These are phyloP conservation scores for Scenedesmus sp. DNA, from an alignment of 163 green algal genomes.

Conservation along the genomic window DNA sequence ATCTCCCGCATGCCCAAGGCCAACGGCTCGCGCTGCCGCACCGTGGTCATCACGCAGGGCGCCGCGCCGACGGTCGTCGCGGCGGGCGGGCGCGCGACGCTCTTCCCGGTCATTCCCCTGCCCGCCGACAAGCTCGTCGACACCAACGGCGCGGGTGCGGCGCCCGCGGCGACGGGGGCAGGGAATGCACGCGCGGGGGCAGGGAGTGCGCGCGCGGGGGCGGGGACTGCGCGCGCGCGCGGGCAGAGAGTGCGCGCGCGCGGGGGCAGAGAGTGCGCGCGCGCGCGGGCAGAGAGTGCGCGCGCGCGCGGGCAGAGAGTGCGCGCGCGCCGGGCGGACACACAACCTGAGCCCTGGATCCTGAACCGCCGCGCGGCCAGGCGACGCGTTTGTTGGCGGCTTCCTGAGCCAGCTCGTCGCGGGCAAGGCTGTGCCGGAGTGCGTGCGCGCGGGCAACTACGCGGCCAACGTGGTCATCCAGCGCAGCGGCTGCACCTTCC, in stretches of 20 bases:
- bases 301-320: too few relatives aligned
- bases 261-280: too few relatives aligned
- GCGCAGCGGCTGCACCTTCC: constrained; percentile 86
- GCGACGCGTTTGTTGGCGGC: constrained; percentile 97
- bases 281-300: too few relatives aligned
- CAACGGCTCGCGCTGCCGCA: constrained; percentile 76
- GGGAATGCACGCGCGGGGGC: too few relatives aligned
- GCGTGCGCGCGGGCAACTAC: constrained; percentile 92
- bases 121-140: constrained; percentile 94
- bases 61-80: constrained; percentile 91
- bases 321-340: too few relatives aligned
- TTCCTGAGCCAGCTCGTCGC: constrained; percentile 97
- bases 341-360: too few relatives aligned
- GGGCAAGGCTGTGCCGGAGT: constrained; percentile 87
- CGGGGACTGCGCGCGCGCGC: too few relatives aligned
- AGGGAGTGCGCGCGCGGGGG: too few relatives aligned
- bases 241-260: too few relatives aligned
- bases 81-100: constrained; percentile 66
- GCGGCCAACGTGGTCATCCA: constrained; percentile 96
- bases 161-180: too few relatives aligned
- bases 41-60: constrained; percentile 98
- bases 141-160: constrained; percentile 91
- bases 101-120: constrained; percentile 85
- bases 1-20: constrained; percentile 88
- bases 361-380: too few relatives aligned